Percentiles rank a stretch among this genome's conserved stretches.
phyloP scores from a whole-genome alignment of 768 basidiomycete species.

The Hericium coralloides region DNA sequence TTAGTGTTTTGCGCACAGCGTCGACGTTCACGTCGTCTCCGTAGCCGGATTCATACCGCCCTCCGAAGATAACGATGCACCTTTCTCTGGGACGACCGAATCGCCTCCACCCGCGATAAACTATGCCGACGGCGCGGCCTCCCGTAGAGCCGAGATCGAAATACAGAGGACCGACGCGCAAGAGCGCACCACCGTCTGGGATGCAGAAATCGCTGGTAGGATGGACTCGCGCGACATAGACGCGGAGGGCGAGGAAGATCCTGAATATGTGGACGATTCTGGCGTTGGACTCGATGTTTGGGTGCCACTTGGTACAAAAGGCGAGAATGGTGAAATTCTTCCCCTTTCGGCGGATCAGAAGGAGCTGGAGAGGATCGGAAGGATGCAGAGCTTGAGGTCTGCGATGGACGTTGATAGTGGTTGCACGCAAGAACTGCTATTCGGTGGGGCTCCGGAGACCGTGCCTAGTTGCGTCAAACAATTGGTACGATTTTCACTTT shows the following conservation, averaged over 20 bases:
- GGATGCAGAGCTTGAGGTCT: constrained; percentile 20
- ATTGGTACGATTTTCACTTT: constrained; percentile 2
- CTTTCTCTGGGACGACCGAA: constrained; percentile 39
- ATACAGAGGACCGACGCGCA: constrained; percentile 55
- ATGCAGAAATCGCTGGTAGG: constrained; percentile 32
- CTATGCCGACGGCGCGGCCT: constrained; percentile 47
- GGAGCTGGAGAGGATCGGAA: constrained; percentile 22
- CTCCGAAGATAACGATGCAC: constrained; percentile 40
- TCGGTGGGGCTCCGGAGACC: constrained; percentile 6
- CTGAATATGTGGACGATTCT: constrained; percentile 26
- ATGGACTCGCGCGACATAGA: constrained; percentile 34
- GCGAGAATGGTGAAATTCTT: constrained; percentile 45
- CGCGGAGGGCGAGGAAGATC: constrained; percentile 53
- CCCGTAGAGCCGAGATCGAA: constrained; percentile 46
- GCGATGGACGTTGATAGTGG: constrained; percentile 46
- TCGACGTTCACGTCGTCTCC: constrained; percentile 64
- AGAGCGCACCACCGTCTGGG: constrained; percentile 58
- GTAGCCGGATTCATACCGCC: constrained; percentile 68
- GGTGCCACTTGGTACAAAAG: constrained; percentile 49
- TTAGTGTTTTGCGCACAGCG: constrained; percentile 28
- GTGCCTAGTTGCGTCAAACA: constrained; percentile 9
- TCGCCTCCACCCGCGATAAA: constrained; percentile 33
- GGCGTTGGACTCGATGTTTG: constrained; percentile 10
- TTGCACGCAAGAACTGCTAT: constrained; percentile 15
- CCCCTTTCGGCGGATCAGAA: constrained; percentile 21